phyloP scores from a whole-genome alignment of 2,329 filamentous ascomycete species.

The Epichloe amarillans region DNA sequence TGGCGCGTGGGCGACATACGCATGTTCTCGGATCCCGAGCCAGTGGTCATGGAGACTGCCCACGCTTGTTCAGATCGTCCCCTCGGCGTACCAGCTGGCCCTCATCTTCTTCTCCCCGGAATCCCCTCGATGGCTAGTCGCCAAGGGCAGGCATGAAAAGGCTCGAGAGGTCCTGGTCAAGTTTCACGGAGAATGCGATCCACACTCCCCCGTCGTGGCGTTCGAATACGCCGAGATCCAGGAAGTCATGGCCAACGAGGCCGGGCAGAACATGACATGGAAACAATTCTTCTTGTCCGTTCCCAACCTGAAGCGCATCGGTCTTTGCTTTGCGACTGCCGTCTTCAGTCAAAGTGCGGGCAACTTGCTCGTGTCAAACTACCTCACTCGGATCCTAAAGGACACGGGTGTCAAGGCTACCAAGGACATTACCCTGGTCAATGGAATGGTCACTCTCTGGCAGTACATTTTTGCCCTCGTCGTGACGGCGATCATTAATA shows the following conservation, averaged over 20 bases:
- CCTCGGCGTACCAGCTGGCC: slow-evolving; percentile 27
- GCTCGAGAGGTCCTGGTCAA: slow-evolving; percentile 37
- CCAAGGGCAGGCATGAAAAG: slow-evolving; percentile 34
- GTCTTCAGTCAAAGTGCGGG: slow-evolving; percentile 28
- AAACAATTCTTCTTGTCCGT: slow-evolving; percentile 25
- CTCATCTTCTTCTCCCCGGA: slow-evolving; percentile 42
- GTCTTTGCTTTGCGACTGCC: slow-evolving; percentile 25
- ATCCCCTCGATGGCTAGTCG: slow-evolving; percentile 44
- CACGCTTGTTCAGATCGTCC: slow-evolving; percentile 36
- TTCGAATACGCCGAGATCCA: slow-evolving; percentile 37
- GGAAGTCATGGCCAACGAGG: slow-evolving; percentile 24
- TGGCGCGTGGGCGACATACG: slow-evolving; percentile 24
- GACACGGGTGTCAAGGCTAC: slow-evolving; percentile 24
- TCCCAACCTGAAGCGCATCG: slow-evolving; percentile 26
- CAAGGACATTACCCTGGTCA: slow-evolving; percentile 27
- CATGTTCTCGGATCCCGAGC: slow-evolving; percentile 13
- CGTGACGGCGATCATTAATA: slow-evolving; percentile 23
- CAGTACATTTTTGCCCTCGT: slow-evolving; percentile 27
- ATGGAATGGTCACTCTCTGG: slow-evolving; percentile 28
- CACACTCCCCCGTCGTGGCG: slow-evolving; percentile 29
- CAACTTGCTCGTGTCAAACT: slow-evolving; percentile 29
- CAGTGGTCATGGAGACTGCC: slow-evolving; percentile 40
- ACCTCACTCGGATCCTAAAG: slow-evolving; percentile 25
- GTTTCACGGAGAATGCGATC: slow-evolving; percentile 35
- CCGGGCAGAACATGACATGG: slow-evolving; percentile 26